phyloP scores from a whole-genome alignment of 1,139 yeast species.

The Candida freyschussii region DNA sequence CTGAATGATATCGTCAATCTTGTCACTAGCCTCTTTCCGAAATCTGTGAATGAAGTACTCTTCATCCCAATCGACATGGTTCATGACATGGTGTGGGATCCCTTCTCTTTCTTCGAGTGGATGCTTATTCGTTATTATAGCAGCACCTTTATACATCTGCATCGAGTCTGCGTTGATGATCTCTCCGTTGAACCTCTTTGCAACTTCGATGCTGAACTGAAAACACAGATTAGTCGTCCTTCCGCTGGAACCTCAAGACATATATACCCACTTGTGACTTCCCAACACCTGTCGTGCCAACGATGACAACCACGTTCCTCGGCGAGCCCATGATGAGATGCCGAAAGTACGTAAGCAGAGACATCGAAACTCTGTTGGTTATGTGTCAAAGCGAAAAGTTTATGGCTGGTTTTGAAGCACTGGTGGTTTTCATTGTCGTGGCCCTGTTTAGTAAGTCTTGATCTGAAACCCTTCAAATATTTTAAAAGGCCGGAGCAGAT shows the following conservation, averaged over 20 bases:
- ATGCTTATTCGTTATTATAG: conserved; percentile 86
- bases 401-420: not conserved
- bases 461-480: too few species aligned
- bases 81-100: conserved; percentile 79
- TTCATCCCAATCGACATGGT: conserved; percentile 74
- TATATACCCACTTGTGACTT: conserved; percentile 53
- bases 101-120: conserved; percentile 73
- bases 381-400: not conserved
- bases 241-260: not conserved
- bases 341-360: conserved; percentile 12
- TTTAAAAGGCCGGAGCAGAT: too few species aligned
- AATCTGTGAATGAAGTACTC: conserved; percentile 84
- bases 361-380: conserved; percentile 1
- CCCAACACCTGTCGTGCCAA: conserved; percentile 98
- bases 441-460: too few species aligned
- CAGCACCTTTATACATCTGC: conserved; percentile 80
- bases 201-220: conserved; percentile 70
- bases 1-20: conserved; percentile 56
- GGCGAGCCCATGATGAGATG: conserved; percentile 15
- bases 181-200: conserved; percentile 76
- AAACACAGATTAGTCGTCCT: not conserved
- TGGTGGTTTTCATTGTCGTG: conserved; percentile 2
- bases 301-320: conserved; percentile 55
- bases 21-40: conserved; percentile 57
- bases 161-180: conserved; percentile 94